Evolutionary conservation across 1,139 yeast species (phyloP), one percentile per base, ranked within the genome.

Genomic region (Yamadazyma buinensis): DNA sequence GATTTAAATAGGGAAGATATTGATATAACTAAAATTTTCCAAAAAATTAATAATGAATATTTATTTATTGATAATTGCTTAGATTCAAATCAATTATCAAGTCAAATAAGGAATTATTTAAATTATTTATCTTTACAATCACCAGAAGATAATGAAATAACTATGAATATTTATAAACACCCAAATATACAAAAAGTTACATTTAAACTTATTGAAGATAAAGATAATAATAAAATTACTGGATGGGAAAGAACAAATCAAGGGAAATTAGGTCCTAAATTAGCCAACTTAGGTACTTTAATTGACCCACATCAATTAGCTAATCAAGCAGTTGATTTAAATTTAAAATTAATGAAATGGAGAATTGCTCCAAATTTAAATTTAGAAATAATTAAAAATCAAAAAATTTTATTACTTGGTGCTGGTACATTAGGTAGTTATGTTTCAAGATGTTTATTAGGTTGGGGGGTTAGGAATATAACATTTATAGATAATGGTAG

Each of bases 371-470:
- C 98, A 0, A 73, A 77, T 8, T 55, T 92, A 7, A 74, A 92
- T 49, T 65, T 92, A 33, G 88, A 84, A 7, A 53, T 62, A 1
- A 65, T 92, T 18, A 75, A 77, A 42, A 41, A 59, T 11, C 75
- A 82, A 18, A 80, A 71, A 43, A 84, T 90, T 24, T 59, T 92
- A 29, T 63, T 92, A 13, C 67, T 92, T n/a, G 99, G 99, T 0
- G 86, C 98, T 0, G 99, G 99, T 4, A 94, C 99, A 2, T 67
- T 94, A 11, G 99, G 98, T 0, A 84, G 95, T 42, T 88, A 90
- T 52, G 94, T 92, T 8, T 76, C 95, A 0, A 66, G 99, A 38
- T 82, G 85, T 0, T 61, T 92, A 26, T 57, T 92, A 56, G 97
- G 95, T 0, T 92, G 98, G 98, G 98, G 98, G 2, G 90, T 88